Conservation (phyloP, 768 basidiomycete species). For the Mycena vitilis region DNA sequence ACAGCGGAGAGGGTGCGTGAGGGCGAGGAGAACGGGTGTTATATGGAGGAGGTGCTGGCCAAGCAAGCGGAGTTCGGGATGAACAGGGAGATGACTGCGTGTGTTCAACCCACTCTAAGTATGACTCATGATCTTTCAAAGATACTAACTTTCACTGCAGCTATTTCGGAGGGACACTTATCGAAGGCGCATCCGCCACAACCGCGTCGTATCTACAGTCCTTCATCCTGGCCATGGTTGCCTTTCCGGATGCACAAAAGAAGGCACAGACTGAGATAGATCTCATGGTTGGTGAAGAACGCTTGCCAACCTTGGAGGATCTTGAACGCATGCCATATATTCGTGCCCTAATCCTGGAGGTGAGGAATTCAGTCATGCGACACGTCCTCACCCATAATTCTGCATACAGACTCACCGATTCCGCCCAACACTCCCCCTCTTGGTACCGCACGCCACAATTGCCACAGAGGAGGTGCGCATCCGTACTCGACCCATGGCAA, state of each 20-base stretch:
- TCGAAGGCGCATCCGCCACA: background rate
- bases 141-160: conserved; percentile 27
- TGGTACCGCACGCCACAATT: background rate
- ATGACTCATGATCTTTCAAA: background rate
- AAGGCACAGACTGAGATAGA: conserved; percentile 45
- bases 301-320: conserved; percentile 39
- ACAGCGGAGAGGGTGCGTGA: conserved; percentile 38
- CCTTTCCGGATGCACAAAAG: conserved; percentile 37
- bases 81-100: conserved; percentile 9
- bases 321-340: conserved; percentile 40
- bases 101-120: conserved; percentile 3
- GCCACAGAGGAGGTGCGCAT: background rate
- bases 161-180: conserved; percentile 36
- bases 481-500: too few species aligned
- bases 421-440: background rate
- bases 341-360: conserved; percentile 39
- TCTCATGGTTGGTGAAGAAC: conserved; percentile 39
- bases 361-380: conserved; percentile 9
- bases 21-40: conserved; percentile 44
- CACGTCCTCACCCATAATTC: background rate
- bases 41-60: conserved; percentile 45
- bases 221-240: background rate
- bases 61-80: conserved; percentile 16
- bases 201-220: background rate
- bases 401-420: background rate